Conservation (phyloP, 2,329 filamentous ascomycete species). For the Allantophomopsis cytisporea region DNA sequence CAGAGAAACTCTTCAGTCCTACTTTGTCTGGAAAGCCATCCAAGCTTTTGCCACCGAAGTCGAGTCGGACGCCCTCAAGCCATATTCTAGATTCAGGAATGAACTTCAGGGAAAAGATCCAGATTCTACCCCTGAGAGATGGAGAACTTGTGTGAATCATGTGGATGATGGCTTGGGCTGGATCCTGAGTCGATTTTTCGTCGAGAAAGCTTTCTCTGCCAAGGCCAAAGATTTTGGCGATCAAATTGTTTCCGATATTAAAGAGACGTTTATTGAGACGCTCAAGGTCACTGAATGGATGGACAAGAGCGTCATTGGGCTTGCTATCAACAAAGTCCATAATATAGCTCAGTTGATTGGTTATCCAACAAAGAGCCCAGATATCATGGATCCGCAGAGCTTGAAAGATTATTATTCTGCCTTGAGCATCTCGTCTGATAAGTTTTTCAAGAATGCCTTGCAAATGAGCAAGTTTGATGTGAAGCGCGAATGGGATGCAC, state of each 20-base stretch:
- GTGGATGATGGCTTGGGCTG: conserved; percentile 47
- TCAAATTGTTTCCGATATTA: conserved; percentile 58
- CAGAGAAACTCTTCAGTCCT: conserved; percentile 42
- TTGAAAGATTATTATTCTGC: conserved; percentile 42
- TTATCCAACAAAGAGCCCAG: conserved; percentile 47
- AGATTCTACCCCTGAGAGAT: conserved; percentile 47
- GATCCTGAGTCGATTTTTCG: conserved; percentile 59
- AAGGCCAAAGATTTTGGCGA: conserved; percentile 54
- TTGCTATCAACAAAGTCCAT: conserved; percentile 49
- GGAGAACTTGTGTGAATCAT: conserved; percentile 47
- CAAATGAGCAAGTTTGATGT: conserved; percentile 33
- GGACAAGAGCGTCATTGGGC: conserved; percentile 41
- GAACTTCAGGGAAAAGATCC: conserved; percentile 47
- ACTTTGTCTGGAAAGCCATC: conserved; percentile 51
- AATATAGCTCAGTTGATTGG: conserved; percentile 58
- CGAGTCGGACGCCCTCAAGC: conserved; percentile 44
- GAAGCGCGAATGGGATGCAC: conserved; percentile 36
- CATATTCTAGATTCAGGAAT: conserved; percentile 45
- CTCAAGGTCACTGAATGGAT: conserved; percentile 49
- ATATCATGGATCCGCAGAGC: conserved; percentile 42
- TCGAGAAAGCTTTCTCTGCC: conserved; percentile 53
- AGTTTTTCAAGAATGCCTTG: conserved; percentile 44
- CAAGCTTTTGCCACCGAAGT: conserved; percentile 35
- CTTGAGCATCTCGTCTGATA: conserved; percentile 32
- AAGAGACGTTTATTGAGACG: conserved; percentile 48